phyloP scores from a whole-genome alignment of 2,329 filamentous ascomycete species.

The Monosporascus sp. region DNA sequence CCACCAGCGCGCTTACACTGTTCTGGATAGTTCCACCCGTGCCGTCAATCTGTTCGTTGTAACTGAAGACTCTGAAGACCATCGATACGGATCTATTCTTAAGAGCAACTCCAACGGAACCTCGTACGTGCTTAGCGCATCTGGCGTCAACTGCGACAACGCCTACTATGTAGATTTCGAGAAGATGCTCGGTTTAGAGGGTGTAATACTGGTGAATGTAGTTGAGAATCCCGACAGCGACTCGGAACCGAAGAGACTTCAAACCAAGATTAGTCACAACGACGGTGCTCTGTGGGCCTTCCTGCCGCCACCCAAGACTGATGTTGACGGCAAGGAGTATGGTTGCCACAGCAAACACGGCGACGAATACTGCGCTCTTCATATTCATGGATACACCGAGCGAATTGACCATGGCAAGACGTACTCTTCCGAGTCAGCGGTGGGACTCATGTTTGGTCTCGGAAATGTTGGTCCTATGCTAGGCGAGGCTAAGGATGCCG shows the following conservation, averaged over 20 bases:
- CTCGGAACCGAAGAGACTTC: conserved; percentile 70
- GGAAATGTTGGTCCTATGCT: conserved; percentile 82
- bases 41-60: conserved; percentile 92
- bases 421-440: conserved; percentile 80
- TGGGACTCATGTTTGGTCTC: conserved; percentile 85
- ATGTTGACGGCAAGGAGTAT: conserved; percentile 67
- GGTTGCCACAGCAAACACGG: conserved; percentile 58
- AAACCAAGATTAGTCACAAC: conserved; percentile 92
- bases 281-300: conserved; percentile 86
- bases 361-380: conserved; percentile 70
- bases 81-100: conserved; percentile 78
- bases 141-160: conserved; percentile 75
- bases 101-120: conserved; percentile 99
- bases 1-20: conserved; percentile 80
- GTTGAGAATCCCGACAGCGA: conserved; percentile 69
- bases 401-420: conserved; percentile 75
- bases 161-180: conserved; percentile 88
- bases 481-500: conserved; percentile 62
- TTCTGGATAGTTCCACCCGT: conserved; percentile 91
- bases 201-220: conserved; percentile 80
- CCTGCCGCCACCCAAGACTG: conserved; percentile 65
- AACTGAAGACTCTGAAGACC: conserved; percentile 59
- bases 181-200: conserved; percentile 88
- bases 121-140: conserved; percentile 80
- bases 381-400: conserved; percentile 95